Conservation (phyloP, 2,329 filamentous ascomycete species). For the Elsinoe ampelina region DNA sequence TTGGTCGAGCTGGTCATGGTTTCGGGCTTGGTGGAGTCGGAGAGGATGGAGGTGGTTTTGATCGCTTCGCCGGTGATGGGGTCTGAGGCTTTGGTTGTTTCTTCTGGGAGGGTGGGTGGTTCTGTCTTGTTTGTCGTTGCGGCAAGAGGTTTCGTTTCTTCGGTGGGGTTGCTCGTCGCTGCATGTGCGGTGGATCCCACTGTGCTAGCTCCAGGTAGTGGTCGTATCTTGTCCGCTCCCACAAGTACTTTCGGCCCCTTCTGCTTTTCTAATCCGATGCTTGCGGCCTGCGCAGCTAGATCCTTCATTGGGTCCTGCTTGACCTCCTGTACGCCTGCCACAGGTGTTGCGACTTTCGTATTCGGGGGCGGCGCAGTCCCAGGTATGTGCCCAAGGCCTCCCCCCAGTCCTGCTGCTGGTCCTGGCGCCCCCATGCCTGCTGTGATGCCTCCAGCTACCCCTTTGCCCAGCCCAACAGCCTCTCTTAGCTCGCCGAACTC, state of each 20-base stretch:
- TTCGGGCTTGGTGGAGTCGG: slow-evolving; percentile 20
- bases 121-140: neutral
- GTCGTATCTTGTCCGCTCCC: slow-evolving; percentile 12
- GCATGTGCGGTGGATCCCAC: slow-evolving; percentile 6
- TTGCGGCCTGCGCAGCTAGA: slow-evolving; percentile 24
- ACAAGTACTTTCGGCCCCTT: slow-evolving; percentile 12
- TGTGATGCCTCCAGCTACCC: slow-evolving; percentile 35
- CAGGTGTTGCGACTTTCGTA: slow-evolving; percentile 25
- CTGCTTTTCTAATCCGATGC: slow-evolving; percentile 14
- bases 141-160: neutral
- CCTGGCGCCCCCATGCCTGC: slow-evolving; percentile 25
- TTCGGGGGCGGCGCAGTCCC: slow-evolving; percentile 19
- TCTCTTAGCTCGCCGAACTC: slow-evolving; percentile 92
- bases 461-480: slow-evolving; percentile 54
- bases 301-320: slow-evolving; percentile 22
- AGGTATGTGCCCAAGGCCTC: slow-evolving; percentile 19
- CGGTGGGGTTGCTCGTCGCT: slow-evolving; percentile 4
- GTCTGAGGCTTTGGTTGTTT: neutral
- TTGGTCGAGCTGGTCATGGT: slow-evolving; percentile 21
- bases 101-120: neutral
- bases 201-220: neutral
- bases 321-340: slow-evolving; percentile 19
- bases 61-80: neutral
- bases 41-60: slow-evolving; percentile 5
- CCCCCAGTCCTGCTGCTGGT: slow-evolving; percentile 17